phyloP scores from a whole-genome alignment of 495 filamentous ascomycete species.

The Lentithecium fluviatile region DNA sequence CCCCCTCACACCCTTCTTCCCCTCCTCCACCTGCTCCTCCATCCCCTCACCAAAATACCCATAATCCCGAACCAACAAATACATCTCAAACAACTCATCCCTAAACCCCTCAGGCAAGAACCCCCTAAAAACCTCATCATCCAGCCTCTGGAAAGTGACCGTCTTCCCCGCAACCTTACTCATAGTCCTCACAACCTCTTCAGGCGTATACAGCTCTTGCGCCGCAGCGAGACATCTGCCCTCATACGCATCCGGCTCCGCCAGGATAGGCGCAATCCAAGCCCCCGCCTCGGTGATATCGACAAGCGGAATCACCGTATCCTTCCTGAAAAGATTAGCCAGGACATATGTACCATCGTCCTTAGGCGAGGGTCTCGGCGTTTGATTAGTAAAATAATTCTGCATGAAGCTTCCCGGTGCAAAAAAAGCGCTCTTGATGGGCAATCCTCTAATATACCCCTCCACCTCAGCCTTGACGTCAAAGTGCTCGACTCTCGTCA shows the following conservation, averaged over 20 bases:
- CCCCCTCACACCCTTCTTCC: conserved; percentile 7
- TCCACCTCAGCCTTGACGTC: conserved; percentile 62
- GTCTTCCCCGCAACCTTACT: conserved; percentile 43
- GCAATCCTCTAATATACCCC: conserved; percentile 53
- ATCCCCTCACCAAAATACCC: conserved; percentile 29
- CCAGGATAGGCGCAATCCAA: conserved; percentile 55
- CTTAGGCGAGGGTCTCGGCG: conserved; percentile 23
- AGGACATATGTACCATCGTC: conserved; percentile 45
- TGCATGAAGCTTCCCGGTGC: conserved; percentile 61
- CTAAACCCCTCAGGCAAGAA: conserved; percentile 47
- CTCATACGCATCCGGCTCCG: conserved; percentile 43
- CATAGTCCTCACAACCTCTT: conserved; percentile 50
- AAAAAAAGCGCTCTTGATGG: conserved; percentile 55
- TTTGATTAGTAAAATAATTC: conserved; percentile 42
- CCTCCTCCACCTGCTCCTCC: conserved; percentile 19
- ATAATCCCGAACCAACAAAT: conserved; percentile 36
- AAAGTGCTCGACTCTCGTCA: conserved; percentile 58
- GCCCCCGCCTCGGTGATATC: conserved; percentile 56
- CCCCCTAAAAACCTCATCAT: conserved; percentile 50
- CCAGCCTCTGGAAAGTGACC: conserved; percentile 46
- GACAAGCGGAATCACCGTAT: conserved; percentile 53
- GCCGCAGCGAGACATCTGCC: conserved; percentile 37
- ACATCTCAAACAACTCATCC: conserved; percentile 58
- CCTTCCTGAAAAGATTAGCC: conserved; percentile 44
- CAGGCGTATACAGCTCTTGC: conserved; percentile 44